These are phyloP conservation scores for Larix kaempferi DNA, from an alignment of 75 land plant genomes.

Conservation along the genomic window DNA sequence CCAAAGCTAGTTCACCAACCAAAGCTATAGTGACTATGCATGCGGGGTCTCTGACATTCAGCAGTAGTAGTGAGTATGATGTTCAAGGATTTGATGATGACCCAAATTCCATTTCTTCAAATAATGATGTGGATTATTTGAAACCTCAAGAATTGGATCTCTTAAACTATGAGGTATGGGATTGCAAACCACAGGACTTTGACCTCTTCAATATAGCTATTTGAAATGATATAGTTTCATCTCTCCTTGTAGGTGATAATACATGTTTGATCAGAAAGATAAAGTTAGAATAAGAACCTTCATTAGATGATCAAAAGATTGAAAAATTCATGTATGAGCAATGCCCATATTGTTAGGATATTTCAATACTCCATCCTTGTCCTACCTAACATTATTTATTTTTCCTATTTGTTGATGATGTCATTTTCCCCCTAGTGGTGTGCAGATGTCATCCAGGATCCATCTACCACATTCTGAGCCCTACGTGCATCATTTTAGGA, in stretches of 20 bases:
- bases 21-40: constrained; percentile 11
- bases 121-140: constrained; percentile 7
- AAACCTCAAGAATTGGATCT: constrained; percentile 15
- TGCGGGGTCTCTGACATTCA: constrained; percentile 23
- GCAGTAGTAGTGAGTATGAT: constrained; percentile 27
- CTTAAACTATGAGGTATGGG: not conserved
- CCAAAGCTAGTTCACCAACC: constrained; percentile 28
- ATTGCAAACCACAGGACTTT: constrained; percentile 12
- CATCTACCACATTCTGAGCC: too few species aligned
- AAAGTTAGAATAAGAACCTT: constrained; percentile 3
- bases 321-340: constrained; percentile 15
- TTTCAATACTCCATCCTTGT: too few species aligned
- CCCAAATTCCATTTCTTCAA: not conserved
- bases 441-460: too few species aligned
- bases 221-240: constrained; percentile 5
- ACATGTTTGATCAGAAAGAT: constrained; percentile 5
- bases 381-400: too few species aligned
- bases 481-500: too few species aligned
- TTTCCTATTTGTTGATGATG: too few species aligned
- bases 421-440: too few species aligned
- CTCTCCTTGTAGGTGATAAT: constrained; percentile 6
- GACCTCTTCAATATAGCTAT: constrained; percentile 4
- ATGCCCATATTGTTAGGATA: constrained; percentile 15
- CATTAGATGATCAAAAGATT: not conserved
- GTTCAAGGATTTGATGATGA: constrained; percentile 27